Base-by-base conservation (phyloP, 2,329 filamentous ascomycete genomes). In the Lachnellula occidentalis region DNA sequence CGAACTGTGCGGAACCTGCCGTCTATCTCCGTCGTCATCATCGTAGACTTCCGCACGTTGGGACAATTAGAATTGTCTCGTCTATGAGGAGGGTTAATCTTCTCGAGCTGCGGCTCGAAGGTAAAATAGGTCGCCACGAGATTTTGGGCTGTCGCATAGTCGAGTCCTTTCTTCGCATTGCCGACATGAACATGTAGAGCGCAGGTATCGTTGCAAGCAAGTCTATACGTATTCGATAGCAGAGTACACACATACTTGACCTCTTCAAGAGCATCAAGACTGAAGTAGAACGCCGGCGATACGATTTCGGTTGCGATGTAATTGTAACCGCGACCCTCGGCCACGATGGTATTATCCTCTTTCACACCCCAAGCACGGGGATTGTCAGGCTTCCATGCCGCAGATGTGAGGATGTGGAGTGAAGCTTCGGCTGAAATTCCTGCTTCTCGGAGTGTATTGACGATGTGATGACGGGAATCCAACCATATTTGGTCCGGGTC, bases 131-230 rank as follows among this genome's bases (percentile, higher is more conserved):
- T 54, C 3, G 58, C 58, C 14, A 68, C 12, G 8, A 71, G 39
- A 34, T 67, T 70, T 45, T 63, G 64, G 9, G 71, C 31, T 1
- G 61, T 62, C 2, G 46, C 19, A 8, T 64, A 47, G 4, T 55
- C 50, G 17, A 69, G 67, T 1, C 62, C 59, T 15, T 56, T 24
- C 11, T 39, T 21, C 5, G 58, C 59, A 19, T 67, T 62, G 2
- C 69, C 68, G 24, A 71, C 51, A 42, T 72, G 70, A 21, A 70
- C 63, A 36, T 71, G 69, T 1, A 69, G 22, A 0, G 66, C 67
- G 24, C 58, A 61, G 2, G 50, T 56, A 1, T 48, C 5, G 53
- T 69, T 67, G 34, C 55, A 49, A n/a, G 60, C 37, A n/a, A 66
- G 41, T 7, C 62, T 49, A 45, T 64, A 64, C 2, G 50, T 58